These are phyloP conservation scores for Didymella exigua DNA, from an alignment of 2,329 filamentous ascomycete species.

Conservation along the genomic window DNA sequence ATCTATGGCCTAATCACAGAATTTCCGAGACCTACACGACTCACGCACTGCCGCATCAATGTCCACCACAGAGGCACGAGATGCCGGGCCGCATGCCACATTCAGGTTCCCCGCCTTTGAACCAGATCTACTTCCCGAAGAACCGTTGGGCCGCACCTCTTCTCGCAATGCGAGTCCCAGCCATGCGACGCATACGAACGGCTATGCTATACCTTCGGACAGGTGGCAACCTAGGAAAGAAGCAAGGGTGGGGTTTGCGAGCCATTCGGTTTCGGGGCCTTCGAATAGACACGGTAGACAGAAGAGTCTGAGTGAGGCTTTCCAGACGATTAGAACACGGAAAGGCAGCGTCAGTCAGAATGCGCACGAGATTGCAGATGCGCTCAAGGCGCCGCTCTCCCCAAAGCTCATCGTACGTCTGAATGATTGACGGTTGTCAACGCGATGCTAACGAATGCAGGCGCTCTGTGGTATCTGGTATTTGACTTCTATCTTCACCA, in stretches of 20 bases:
- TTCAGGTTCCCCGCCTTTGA: conserved; percentile 56
- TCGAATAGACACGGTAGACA: conserved; percentile 67
- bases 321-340: conserved; percentile 78
- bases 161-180: conserved; percentile 43
- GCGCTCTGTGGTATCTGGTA: conserved; percentile 90
- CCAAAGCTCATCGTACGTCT: conserved; percentile 78
- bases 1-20: conserved; percentile 41
- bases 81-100: conserved; percentile 42
- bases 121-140: conserved; percentile 49
- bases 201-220: conserved; percentile 51
- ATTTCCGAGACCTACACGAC: conserved; percentile 21
- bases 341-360: conserved; percentile 89
- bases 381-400: conserved; percentile 87
- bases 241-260: conserved; percentile 53
- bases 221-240: conserved; percentile 68
- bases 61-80: conserved; percentile 36
- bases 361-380: conserved; percentile 90
- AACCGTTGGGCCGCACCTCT: conserved; percentile 41
- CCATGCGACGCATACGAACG: conserved; percentile 28
- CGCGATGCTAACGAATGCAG: conserved; percentile 56
- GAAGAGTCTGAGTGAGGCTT: conserved; percentile 88
- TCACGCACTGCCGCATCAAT: conserved; percentile 31
- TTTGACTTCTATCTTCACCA: conserved; percentile 90
- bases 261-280: conserved; percentile 41
- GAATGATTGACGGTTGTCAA: no score